Evolutionary conservation across 225 moss, liverwort and hornwort genomes (phyloP).

Genomic region (Sphagnum contortum): DNA sequence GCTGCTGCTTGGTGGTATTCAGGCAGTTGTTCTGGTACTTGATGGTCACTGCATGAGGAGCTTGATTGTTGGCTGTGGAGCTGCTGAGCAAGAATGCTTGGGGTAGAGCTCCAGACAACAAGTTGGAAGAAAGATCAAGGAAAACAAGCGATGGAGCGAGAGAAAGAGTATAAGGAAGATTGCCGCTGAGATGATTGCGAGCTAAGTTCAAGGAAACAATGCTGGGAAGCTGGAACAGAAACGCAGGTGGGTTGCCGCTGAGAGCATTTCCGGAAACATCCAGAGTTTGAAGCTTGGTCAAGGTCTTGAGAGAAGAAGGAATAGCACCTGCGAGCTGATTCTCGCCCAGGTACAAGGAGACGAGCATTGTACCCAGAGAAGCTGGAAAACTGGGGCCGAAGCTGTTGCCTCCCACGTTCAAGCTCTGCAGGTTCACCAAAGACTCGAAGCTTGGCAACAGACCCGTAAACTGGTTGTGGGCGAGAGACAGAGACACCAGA

Average conservation of each 20-base stretch:
- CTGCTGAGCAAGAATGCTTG: slow-evolving; percentile 11
- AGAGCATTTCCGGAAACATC: slow-evolving; percentile 66
- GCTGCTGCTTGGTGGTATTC: slow-evolving; percentile 34
- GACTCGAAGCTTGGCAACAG: slow-evolving; percentile 23
- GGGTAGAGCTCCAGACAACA: slow-evolving; percentile 51
- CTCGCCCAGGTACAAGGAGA: slow-evolving; percentile 32
- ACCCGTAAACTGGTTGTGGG: slow-evolving; percentile 32
- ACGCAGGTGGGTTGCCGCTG: slow-evolving; percentile 35
- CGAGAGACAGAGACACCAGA: slow-evolving; percentile 21
- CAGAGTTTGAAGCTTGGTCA: slow-evolving; percentile 34
- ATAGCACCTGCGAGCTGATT: slow-evolving; percentile 48
- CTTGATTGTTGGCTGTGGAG: no score
- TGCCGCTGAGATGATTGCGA: slow-evolving; percentile 64
- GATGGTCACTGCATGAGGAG: slow-evolving; percentile 16
- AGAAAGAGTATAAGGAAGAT: slow-evolving; percentile 32
- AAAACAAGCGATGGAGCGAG: slow-evolving; percentile 30
- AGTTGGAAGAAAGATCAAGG: slow-evolving; percentile 81
- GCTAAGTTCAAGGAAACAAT: slow-evolving; percentile 45
- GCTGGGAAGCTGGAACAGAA: slow-evolving; percentile 58
- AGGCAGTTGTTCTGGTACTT: slow-evolving; percentile 70
- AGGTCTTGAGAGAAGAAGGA: slow-evolving; percentile 20
- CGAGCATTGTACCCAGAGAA: slow-evolving; percentile 24
- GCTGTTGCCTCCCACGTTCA: slow-evolving; percentile 50
- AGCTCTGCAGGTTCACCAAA: slow-evolving; percentile 12
- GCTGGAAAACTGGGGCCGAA: slow-evolving; percentile 59